Conservation (phyloP, 2,329 filamentous ascomycete genomes). For the Anthostomella pinea region DNA sequence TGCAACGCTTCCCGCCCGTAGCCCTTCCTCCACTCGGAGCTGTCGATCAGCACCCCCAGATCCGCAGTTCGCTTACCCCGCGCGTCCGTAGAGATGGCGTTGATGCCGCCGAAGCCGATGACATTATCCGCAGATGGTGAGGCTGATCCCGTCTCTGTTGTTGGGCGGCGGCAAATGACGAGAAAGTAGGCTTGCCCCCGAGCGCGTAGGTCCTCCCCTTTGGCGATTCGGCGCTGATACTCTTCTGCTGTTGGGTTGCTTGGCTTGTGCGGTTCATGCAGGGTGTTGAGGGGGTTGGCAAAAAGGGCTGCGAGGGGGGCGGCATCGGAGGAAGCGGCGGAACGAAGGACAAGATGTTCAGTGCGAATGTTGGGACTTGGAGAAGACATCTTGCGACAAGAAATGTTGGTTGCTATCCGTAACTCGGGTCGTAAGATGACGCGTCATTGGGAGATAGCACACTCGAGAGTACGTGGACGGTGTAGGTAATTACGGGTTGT, state of each 20-base stretch:
- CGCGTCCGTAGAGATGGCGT: conserved; percentile 1
- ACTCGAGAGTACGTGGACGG: too few relatives aligned
- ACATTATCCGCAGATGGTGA: background rate
- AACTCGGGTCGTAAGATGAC: conserved; percentile 1
- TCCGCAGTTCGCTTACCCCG: background rate
- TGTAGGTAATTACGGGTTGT: too few relatives aligned
- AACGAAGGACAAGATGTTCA: background rate
- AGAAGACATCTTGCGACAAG: background rate
- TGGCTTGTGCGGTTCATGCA: conserved; percentile 1
- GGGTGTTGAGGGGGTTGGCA: background rate
- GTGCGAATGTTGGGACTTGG: background rate
- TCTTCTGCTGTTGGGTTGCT: conserved; percentile 1
- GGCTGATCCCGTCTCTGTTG: background rate
- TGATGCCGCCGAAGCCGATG: conserved; percentile 1
- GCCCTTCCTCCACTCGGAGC: background rate
- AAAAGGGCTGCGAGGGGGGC: background rate
- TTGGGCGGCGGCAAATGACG: background rate
- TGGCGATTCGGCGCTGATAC: background rate
- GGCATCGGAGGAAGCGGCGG: background rate
- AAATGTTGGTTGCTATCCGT: background rate
- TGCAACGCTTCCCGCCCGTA: background rate
- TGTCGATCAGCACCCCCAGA: conserved; percentile 1
- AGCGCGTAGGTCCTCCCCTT: background rate
- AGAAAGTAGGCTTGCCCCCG: background rate
- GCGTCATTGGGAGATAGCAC: background rate